Percentiles rank a stretch among this genome's conserved stretches.
phyloP scores from a whole-genome alignment of 2,329 filamentous ascomycete species.

The Cryphonectria parasitica region DNA sequence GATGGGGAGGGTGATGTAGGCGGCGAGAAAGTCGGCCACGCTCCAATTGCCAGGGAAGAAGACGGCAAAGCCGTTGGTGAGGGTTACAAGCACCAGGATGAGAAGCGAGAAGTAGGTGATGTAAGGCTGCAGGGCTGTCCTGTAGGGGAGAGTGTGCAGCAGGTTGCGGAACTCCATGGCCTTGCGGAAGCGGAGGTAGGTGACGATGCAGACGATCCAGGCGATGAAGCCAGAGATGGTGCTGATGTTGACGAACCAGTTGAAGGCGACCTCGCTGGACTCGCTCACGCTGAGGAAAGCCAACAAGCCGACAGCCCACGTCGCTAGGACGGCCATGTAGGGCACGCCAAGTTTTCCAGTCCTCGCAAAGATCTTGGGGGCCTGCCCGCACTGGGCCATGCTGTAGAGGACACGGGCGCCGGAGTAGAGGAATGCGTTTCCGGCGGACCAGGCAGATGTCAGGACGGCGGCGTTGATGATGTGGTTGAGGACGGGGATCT shows the following conservation, averaged over 20 bases:
- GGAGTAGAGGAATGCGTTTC: constrained; percentile 66
- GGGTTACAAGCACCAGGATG: constrained; percentile 62
- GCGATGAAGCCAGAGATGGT: constrained; percentile 65
- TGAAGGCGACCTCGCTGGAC: constrained; percentile 66
- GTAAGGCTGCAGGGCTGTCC: constrained; percentile 61
- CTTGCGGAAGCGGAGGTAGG: constrained; percentile 62
- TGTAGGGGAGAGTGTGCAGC: constrained; percentile 55
- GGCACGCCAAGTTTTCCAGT: constrained; percentile 68
- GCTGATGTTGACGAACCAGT: constrained; percentile 73
- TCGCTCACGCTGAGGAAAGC: constrained; percentile 71
- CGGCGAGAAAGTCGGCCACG: constrained; percentile 64
- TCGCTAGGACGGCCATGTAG: constrained; percentile 55
- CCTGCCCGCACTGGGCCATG: constrained; percentile 68
- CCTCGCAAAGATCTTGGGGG: constrained; percentile 62
- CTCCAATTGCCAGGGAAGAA: constrained; percentile 71
- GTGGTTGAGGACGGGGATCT: constrained; percentile 65
- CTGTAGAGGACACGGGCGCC: constrained; percentile 72
- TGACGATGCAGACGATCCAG: constrained; percentile 62
- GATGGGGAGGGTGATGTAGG: constrained; percentile 65
- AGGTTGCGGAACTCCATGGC: constrained; percentile 59
- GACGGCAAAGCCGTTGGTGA: constrained; percentile 77
- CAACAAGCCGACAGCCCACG: constrained; percentile 64
- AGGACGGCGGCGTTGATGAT: constrained; percentile 72
- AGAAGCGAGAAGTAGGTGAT: constrained; percentile 64
- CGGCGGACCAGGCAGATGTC: constrained; percentile 67